Conservation (phyloP, 805 yeast genomes). For the Grigorovia jiainica region DNA sequence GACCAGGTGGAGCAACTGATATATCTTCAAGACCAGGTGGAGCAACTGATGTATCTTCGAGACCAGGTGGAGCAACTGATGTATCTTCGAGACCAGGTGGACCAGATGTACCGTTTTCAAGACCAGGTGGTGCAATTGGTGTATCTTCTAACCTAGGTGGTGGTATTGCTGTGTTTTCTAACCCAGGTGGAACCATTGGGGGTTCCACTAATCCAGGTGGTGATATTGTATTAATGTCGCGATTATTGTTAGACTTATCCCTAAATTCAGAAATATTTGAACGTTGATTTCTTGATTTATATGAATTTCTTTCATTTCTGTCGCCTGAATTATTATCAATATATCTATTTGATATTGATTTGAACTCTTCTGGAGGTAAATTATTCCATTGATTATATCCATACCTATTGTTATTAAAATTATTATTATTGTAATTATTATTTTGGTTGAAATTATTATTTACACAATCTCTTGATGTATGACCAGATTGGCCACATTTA, state of each 20-base stretch:
- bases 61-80: background rate
- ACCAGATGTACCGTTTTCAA: too few relatives aligned
- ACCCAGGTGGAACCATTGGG: too few relatives aligned
- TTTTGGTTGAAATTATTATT: background rate
- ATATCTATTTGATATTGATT: background rate
- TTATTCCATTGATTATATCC: background rate
- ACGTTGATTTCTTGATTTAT: slow-evolving; percentile 2
- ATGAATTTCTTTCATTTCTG: background rate
- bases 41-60: background rate
- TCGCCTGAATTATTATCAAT: background rate
- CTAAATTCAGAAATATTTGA: background rate
- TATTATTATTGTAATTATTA: background rate
- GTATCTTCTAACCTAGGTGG: too few relatives aligned
- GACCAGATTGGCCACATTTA: slow-evolving; percentile 76
- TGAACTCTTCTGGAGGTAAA: background rate
- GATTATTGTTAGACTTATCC: too few relatives aligned
- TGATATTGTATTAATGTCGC: too few relatives aligned
- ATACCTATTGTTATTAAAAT: background rate
- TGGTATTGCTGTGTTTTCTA: too few relatives aligned
- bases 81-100: background rate
- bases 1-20: slow-evolving; percentile 1
- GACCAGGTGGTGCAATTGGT: too few relatives aligned
- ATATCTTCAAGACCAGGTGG: too few relatives aligned
- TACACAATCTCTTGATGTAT: slow-evolving; percentile 78
- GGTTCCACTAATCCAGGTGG: background rate